Conservation (phyloP, 2,329 filamentous ascomycete genomes). For the Seiridium unicorne region DNA sequence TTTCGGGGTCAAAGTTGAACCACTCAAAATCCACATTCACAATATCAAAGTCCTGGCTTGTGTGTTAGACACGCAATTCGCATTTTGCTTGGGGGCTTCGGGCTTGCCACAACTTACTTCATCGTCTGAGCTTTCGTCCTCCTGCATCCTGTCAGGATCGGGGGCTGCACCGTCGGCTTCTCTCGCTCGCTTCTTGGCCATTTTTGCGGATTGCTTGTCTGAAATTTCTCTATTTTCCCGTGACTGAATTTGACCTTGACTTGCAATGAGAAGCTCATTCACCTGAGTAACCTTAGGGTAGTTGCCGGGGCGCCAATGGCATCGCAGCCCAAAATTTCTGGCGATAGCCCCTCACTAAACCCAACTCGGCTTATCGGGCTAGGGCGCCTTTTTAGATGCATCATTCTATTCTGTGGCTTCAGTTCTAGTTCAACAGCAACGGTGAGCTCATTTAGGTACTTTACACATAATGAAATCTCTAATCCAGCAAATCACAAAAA, state of each 20-base stretch:
- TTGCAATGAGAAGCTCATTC: too few relatives aligned
- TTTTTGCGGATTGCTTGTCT: constrained; percentile 15
- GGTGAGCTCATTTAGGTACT: too few relatives aligned
- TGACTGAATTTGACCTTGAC: background rate
- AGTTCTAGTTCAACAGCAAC: too few relatives aligned
- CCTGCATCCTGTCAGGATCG: constrained; percentile 47
- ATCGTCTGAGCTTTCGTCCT: constrained; percentile 49
- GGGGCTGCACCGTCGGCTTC: constrained; percentile 44
- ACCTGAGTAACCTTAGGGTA: too few relatives aligned
- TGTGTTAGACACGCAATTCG: constrained; percentile 13
- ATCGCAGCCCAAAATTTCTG: constrained; percentile 7
- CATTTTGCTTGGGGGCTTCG: background rate
- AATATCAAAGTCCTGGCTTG: constrained; percentile 75
- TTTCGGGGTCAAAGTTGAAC: constrained; percentile 81
- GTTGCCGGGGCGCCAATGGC: background rate
- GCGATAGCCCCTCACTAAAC: constrained; percentile 3
- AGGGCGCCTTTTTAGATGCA: background rate
- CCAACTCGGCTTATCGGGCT: constrained; percentile 3
- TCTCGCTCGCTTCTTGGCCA: constrained; percentile 52
- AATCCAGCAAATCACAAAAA: too few relatives aligned
- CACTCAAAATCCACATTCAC: constrained; percentile 98
- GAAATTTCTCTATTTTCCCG: background rate
- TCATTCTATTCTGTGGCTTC: too few relatives aligned
- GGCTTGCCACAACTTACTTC: constrained; percentile 36
- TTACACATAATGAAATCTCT: too few relatives aligned